Evolutionary conservation across 208 protist species (phyloP).

Genomic region (Wallacemonas rigidus): DNA sequence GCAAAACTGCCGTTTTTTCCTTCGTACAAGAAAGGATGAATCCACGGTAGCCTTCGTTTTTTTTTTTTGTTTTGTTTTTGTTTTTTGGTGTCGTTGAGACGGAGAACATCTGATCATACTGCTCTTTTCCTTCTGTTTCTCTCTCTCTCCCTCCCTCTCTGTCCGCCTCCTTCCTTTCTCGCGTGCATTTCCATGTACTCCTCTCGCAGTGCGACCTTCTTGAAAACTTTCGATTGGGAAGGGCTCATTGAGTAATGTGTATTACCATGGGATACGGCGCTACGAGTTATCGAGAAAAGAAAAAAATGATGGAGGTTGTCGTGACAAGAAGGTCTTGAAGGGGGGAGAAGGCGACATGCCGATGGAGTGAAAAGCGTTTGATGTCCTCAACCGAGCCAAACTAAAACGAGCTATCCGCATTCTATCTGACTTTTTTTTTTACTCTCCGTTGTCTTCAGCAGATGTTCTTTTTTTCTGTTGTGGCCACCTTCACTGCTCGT

Average conservation of each 20-base stretch:
- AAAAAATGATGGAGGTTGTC: neutral
- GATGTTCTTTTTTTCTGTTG: neutral
- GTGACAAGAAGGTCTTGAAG: neutral
- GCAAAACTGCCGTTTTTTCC: constrained; percentile 3
- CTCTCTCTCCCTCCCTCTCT: no score
- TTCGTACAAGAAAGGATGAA: constrained; percentile 17
- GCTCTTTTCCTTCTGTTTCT: no score
- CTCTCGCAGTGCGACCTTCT: neutral
- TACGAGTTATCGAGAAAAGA: neutral
- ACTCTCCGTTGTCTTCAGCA: neutral
- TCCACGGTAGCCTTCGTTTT: neutral
- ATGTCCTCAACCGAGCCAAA: no score
- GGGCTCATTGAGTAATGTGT: neutral
- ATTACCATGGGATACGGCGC: neutral
- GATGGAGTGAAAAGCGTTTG: no score
- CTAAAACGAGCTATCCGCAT: neutral
- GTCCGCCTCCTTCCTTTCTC: no score
- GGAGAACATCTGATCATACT: neutral
- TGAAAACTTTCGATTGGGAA: neutral
- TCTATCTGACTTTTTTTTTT: constrained; percentile 13
- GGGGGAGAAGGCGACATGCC: neutral
- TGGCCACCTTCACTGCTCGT: neutral
- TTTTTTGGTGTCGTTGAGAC: neutral
- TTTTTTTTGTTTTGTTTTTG: neutral
- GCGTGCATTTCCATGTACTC: neutral